Percentiles rank a stretch among this genome's conserved stretches.
Evolutionary conservation across 176 grass and related monocot species (phyloP).

Genomic region (Stipa capillata): DNA sequence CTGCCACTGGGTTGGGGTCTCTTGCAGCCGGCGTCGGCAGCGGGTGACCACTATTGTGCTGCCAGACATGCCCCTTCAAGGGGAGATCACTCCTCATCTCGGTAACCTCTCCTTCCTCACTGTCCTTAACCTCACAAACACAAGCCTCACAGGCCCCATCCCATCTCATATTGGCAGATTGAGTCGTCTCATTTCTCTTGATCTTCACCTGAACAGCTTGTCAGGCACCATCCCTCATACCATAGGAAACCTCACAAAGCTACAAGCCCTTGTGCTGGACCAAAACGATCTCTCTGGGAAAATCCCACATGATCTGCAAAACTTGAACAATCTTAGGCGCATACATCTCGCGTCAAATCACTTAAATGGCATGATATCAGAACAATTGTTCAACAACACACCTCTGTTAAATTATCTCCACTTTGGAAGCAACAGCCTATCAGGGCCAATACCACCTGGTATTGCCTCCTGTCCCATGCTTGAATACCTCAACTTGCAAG

Average conservation of each 20-base stretch:
- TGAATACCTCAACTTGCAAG: neutral
- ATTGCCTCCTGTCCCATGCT: neutral
- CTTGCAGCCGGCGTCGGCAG: neutral
- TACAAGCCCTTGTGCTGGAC: neutral
- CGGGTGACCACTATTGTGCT: neutral
- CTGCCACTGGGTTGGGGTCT: neutral
- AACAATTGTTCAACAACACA: neutral
- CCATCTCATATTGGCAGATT: neutral
- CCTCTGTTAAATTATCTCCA: neutral
- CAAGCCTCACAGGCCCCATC: neutral
- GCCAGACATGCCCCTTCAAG: neutral
- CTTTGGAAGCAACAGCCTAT: neutral
- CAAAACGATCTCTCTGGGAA: neutral
- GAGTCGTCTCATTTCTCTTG: neutral
- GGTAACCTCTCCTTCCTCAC: neutral
- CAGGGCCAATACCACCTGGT: neutral
- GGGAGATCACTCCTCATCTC: neutral
- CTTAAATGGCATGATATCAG: neutral
- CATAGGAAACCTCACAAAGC: neutral
- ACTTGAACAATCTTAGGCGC: neutral
- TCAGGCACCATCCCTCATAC: neutral
- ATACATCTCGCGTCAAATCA: neutral
- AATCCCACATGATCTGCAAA: neutral
- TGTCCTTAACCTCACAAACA: neutral
- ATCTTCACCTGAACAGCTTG: neutral